These are phyloP conservation scores for Phoma herbarum DNA, from an alignment of 2,329 filamentous ascomycete genomes.

Conservation along the genomic window DNA sequence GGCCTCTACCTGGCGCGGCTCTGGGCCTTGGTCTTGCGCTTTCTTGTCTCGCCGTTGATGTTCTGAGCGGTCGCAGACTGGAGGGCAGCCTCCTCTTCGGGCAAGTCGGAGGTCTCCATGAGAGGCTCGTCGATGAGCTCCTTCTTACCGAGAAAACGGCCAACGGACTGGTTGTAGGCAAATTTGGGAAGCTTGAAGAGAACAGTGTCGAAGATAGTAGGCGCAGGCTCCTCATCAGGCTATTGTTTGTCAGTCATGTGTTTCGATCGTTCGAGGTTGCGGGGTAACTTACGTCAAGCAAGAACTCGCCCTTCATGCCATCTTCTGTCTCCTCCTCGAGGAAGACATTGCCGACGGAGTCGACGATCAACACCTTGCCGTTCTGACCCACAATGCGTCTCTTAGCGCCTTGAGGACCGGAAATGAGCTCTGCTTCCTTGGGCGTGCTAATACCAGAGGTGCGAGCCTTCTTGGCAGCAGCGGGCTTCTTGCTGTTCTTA, in stretches of 20 bases:
- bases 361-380: conserved; percentile 92
- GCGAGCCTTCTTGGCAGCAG: conserved; percentile 64
- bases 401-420: conserved; percentile 76
- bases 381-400: conserved; percentile 93
- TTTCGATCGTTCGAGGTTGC: neutral
- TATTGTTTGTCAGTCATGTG: conserved; percentile 51
- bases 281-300: conserved; percentile 78
- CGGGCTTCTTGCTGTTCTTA: conserved; percentile 64
- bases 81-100: conserved; percentile 52
- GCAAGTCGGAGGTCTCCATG: conserved; percentile 47
- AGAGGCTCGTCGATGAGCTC: conserved; percentile 48
- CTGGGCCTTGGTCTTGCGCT: conserved; percentile 47
- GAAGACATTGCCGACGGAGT: conserved; percentile 90
- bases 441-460: conserved; percentile 64
- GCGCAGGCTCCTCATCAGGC: conserved; percentile 80
- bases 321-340: conserved; percentile 92
- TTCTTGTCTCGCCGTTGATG: conserved; percentile 57
- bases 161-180: conserved; percentile 65
- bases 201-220: conserved; percentile 82
- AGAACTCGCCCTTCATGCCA: conserved; percentile 80
- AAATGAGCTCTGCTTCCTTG: conserved; percentile 59
- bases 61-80: conserved; percentile 55
- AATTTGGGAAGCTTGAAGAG: conserved; percentile 81
- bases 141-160: conserved; percentile 54
- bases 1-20: conserved; percentile 31